Conservation (phyloP, 495 filamentous ascomycete genomes). For the Penicillium dipodomyicola region DNA sequence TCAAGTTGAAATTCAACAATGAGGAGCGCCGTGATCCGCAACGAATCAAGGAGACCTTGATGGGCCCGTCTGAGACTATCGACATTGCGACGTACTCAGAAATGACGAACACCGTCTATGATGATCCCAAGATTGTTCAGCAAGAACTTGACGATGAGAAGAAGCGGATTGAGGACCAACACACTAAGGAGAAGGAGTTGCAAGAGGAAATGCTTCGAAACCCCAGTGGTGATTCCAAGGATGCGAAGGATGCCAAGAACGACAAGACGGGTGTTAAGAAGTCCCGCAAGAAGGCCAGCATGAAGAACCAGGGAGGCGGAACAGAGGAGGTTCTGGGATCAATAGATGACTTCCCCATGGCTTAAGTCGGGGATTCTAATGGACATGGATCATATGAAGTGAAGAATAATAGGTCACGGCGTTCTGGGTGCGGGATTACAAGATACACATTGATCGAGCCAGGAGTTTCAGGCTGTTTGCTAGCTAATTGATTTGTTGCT, state of each 20-base stretch:
- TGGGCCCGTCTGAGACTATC: slow-evolving; percentile 56
- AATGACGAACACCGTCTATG: slow-evolving; percentile 55
- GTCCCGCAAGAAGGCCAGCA: slow-evolving; percentile 36
- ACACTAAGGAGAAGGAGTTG: slow-evolving; percentile 57
- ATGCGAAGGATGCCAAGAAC: slow-evolving; percentile 35
- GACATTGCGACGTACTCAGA: slow-evolving; percentile 66
- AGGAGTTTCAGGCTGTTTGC: slow-evolving; percentile 14
- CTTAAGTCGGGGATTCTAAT: slow-evolving; percentile 20
- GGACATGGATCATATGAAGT: slow-evolving; percentile 2
- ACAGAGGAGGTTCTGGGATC: slow-evolving; percentile 44
- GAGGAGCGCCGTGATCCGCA: slow-evolving; percentile 78
- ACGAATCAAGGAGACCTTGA: slow-evolving; percentile 65
- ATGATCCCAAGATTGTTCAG: slow-evolving; percentile 54
- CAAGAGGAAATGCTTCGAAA: slow-evolving; percentile 53
- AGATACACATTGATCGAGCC: slow-evolving; percentile 4
- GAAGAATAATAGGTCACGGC: slow-evolving; percentile 12
- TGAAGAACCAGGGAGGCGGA: slow-evolving; percentile 36
- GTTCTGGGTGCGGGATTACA: slow-evolving; percentile 16
- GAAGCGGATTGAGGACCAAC: slow-evolving; percentile 60
- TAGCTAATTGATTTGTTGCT: neutral
- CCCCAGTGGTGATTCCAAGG: slow-evolving; percentile 20
- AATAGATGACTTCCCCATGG: slow-evolving; percentile 38
- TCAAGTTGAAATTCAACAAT: slow-evolving; percentile 90
- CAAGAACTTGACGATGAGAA: slow-evolving; percentile 71
- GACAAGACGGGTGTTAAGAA: slow-evolving; percentile 42